A percentile compares a stretch with the other conserved stretches of the same genome.
Conservation (phyloP, 495 filamentous ascomycete species). For the Talaromyces liani region DNA sequence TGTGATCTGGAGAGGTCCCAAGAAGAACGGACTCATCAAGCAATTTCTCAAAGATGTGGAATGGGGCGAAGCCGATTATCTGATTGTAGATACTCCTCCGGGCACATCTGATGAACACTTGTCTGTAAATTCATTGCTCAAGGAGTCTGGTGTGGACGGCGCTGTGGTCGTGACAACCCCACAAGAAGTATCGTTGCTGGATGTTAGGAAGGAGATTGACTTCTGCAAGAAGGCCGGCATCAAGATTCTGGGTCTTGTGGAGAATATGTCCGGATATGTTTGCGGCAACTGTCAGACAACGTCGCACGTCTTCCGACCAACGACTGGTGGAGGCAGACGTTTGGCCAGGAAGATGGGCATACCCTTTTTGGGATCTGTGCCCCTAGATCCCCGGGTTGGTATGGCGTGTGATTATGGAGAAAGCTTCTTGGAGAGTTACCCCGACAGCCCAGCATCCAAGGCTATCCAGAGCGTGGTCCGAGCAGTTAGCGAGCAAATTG, state of each 20-base stretch:
- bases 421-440: slow-evolving; percentile 90
- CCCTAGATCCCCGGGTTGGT: slow-evolving; percentile 86
- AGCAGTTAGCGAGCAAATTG: slow-evolving; percentile 57
- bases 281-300: slow-evolving; percentile 80
- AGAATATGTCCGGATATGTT: slow-evolving; percentile 97
- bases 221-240: slow-evolving; percentile 96
- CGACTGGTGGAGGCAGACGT: slow-evolving; percentile 75
- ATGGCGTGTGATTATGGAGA: slow-evolving; percentile 97
- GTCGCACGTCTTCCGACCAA: slow-evolving; percentile 82
- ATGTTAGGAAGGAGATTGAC: slow-evolving; percentile 94
- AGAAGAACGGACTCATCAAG: slow-evolving; percentile 98
- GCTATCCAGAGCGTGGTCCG: slow-evolving; percentile 72
- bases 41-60: slow-evolving; percentile 95
- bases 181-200: slow-evolving; percentile 86
- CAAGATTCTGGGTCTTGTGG: slow-evolving; percentile 76
- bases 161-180: slow-evolving; percentile 92
- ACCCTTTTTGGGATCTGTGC: slow-evolving; percentile 84
- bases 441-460: slow-evolving; percentile 80
- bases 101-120: slow-evolving; percentile 94
- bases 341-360: slow-evolving; percentile 80
- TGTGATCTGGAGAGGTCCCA: slow-evolving; percentile 93
- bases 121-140: slow-evolving; percentile 79
- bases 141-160: slow-evolving; percentile 83
- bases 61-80: slow-evolving; percentile 89
- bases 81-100: slow-evolving; percentile 91